These are phyloP conservation scores for Clitoria ternatea DNA, from an alignment of 306 rosid genomes.

Conservation along the genomic window DNA sequence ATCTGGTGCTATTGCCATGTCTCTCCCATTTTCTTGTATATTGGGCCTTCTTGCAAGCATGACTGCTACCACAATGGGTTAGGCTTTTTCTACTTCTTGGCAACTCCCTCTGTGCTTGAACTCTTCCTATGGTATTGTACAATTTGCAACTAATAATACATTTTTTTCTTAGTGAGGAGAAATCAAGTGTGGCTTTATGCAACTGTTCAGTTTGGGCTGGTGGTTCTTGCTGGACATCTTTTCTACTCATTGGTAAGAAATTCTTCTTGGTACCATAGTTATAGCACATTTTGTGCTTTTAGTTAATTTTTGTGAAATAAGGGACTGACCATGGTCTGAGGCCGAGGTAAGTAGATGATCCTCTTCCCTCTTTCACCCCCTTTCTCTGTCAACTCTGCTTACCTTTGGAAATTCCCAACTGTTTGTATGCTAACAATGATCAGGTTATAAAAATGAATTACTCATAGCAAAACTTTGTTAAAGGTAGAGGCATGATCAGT, in stretches of 20 bases:
- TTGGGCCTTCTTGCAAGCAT: conserved; percentile 80
- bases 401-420: neutral
- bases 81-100: conserved; percentile 7
- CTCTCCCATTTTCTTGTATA: conserved; percentile 81
- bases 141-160: conserved; percentile 9
- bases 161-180: conserved; percentile 57
- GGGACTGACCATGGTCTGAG: neutral
- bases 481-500: neutral
- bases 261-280: neutral
- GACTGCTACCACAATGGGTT: conserved; percentile 81
- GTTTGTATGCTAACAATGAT: neutral
- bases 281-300: neutral
- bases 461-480: neutral
- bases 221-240: conserved; percentile 54
- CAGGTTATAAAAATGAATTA: neutral
- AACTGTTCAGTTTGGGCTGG: conserved; percentile 50
- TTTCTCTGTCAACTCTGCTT: neutral
- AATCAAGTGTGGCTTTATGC: conserved; percentile 75
- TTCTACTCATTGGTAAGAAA: conserved; percentile 64
- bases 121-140: neutral
- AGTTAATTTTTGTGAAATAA: neutral
- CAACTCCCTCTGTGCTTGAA: conserved; percentile 6
- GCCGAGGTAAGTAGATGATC: neutral
- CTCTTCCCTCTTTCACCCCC: neutral
- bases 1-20: conserved; percentile 60